phyloP scores from a whole-genome alignment of 345 rosid species.

The Psidium guajava region DNA sequence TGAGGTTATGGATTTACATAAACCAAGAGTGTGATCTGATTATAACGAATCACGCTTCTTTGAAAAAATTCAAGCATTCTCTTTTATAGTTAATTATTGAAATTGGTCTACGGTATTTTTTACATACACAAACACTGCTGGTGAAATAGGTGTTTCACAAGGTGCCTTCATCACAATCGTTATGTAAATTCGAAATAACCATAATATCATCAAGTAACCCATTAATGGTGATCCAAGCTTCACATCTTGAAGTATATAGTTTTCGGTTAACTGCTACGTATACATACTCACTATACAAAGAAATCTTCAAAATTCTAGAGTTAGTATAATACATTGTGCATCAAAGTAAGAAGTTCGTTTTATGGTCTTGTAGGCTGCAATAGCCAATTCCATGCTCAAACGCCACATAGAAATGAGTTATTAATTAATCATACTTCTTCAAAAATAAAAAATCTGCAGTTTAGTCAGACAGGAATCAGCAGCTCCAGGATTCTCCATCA shows the following conservation, averaged over 20 bases:
- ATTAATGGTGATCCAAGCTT: not conserved
- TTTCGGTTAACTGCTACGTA: not conserved
- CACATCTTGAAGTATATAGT: not conserved
- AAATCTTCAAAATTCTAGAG: not conserved
- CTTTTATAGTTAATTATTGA: not conserved
- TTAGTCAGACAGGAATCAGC: not conserved
- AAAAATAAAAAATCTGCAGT: not conserved
- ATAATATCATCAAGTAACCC: not conserved
- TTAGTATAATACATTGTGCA: not conserved
- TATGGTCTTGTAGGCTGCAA: not conserved
- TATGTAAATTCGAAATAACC: not conserved
- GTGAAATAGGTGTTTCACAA: not conserved
- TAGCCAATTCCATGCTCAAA: not conserved
- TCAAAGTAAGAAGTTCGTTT: not conserved
- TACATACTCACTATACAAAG: not conserved
- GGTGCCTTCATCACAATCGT: not conserved
- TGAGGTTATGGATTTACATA: not conserved
- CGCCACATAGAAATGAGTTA: not conserved
- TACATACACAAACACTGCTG: not conserved
- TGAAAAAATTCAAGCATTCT: not conserved
- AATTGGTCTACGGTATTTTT: not conserved
- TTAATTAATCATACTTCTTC: not conserved
- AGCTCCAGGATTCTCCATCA: not conserved
- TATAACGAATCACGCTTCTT: not conserved
- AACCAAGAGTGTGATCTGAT: not conserved